phyloP scores from a whole-genome alignment of 2,329 filamentous ascomycete genomes.

The Talaromyces piceae region DNA sequence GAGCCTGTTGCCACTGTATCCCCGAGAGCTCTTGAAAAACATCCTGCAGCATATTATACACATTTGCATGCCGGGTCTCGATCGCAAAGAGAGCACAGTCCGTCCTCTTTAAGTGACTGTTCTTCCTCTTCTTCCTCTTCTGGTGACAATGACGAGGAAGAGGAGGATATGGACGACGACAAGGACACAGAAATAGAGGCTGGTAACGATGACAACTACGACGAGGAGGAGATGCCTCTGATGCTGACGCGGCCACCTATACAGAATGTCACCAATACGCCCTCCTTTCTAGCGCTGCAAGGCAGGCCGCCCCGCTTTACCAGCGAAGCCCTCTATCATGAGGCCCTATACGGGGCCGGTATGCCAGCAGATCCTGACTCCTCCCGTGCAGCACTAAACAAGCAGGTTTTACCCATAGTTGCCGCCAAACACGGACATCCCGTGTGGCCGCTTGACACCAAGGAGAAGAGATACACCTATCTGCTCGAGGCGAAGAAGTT shows the following conservation, averaged over 20 bases:
- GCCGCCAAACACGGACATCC: not conserved
- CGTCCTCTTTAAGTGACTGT: no score
- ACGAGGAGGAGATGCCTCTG: no score
- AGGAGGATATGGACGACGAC: no score
- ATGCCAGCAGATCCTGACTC: not conserved
- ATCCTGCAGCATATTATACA: not conserved
- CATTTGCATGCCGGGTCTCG: not conserved
- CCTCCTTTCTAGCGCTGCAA: not conserved
- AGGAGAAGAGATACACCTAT: slow-evolving; percentile 26
- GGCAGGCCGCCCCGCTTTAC: not conserved
- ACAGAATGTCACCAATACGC: not conserved
- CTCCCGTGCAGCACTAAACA: not conserved
- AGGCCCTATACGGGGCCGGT: not conserved
- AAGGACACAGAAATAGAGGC: no score
- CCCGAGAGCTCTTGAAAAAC: not conserved
- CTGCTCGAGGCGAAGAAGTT: slow-evolving; percentile 34
- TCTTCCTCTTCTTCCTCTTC: no score
- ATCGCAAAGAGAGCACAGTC: no score
- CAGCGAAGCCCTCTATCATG: not conserved
- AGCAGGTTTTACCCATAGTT: not conserved
- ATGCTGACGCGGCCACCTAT: no score
- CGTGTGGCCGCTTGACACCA: slow-evolving; percentile 13
- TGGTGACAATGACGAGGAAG: no score
- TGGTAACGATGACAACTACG: no score
- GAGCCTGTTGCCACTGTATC: not conserved